A percentile compares a stretch with the other conserved stretches of the same genome.
These are phyloP conservation scores for Aspergillus pseudonomiae DNA, from an alignment of 2,329 filamentous ascomycete species.

Conservation along the genomic window DNA sequence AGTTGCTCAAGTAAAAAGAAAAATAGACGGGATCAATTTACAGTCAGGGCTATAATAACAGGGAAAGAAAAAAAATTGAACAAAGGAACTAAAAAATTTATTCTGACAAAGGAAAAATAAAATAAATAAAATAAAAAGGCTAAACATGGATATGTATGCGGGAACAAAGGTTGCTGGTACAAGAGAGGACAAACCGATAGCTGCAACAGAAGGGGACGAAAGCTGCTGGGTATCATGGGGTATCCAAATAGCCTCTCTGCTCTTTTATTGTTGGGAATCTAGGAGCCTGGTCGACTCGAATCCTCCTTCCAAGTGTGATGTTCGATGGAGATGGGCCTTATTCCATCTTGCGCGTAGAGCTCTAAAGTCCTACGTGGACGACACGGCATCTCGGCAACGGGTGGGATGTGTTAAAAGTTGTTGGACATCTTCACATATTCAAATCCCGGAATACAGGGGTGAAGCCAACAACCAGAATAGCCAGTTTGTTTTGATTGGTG, in stretches of 20 bases:
- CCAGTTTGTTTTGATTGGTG: conserved; percentile 15
- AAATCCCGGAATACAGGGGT: conserved; percentile 16
- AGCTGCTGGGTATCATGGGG: conserved; percentile 44
- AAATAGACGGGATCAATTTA: conserved; percentile 19
- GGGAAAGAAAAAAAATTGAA: conserved; percentile 21
- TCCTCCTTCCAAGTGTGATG: conserved; percentile 20
- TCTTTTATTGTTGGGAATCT: conserved; percentile 28
- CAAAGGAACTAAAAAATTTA: conserved; percentile 28
- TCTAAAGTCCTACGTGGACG: conserved; percentile 9
- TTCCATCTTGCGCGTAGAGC: conserved; percentile 9
- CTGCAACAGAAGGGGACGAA: conserved; percentile 36
- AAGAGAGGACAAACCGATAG: conserved; percentile 38
- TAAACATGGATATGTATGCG: conserved; percentile 39
- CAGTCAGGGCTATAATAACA: conserved; percentile 23
- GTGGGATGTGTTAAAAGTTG: conserved; percentile 4
- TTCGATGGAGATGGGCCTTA: conserved; percentile 14
- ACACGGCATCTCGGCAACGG: conserved; percentile 10
- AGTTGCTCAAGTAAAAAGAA: conserved; percentile 5
- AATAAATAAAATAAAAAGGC: conserved; percentile 28
- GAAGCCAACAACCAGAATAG: conserved; percentile 14
- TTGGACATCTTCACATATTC: conserved; percentile 13
- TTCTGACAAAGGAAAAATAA: conserved; percentile 18
- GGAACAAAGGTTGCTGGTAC: conserved; percentile 26
- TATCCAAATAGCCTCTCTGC: conserved; percentile 43
- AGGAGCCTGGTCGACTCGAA: conserved; percentile 22